Conservation (phyloP, 345 rosid genomes). For the Salix udensis region DNA sequence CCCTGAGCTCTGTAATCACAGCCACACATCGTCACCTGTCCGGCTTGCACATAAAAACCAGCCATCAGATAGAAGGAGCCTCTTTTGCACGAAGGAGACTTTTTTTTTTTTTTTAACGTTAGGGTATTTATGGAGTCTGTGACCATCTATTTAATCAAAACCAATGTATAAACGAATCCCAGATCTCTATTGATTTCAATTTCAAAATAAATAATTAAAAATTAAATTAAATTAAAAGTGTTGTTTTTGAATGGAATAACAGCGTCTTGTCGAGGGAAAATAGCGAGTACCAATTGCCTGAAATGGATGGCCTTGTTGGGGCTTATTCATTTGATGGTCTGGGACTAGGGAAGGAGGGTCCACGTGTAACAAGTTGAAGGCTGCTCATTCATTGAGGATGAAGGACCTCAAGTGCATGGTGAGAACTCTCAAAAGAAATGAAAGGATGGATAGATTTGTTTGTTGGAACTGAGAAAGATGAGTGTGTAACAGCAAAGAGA, state of each 20-base stretch:
- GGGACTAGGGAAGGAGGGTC: slow-evolving; percentile 7
- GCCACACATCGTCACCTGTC: background rate
- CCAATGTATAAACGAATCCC: too few relatives aligned
- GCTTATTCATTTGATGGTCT: slow-evolving; percentile 18
- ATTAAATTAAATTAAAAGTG: too few relatives aligned
- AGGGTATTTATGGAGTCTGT: too few relatives aligned
- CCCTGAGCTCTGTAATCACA: slow-evolving; percentile 18
- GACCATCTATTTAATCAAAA: background rate
- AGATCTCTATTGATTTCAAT: too few relatives aligned
- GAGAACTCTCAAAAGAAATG: slow-evolving; percentile 34
- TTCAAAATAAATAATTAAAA: too few relatives aligned
- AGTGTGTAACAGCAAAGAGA: slow-evolving; percentile 78
- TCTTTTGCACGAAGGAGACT: too few relatives aligned
- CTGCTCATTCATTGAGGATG: slow-evolving; percentile 31
- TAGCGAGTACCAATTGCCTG: too few relatives aligned
- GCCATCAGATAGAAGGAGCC: too few relatives aligned
- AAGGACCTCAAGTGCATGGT: slow-evolving; percentile 35
- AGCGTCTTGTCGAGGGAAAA: too few relatives aligned
- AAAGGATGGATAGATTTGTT: slow-evolving; percentile 24
- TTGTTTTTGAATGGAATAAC: too few relatives aligned
- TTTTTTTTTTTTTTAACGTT: too few relatives aligned
- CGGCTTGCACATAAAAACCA: background rate
- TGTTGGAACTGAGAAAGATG: slow-evolving; percentile 56
- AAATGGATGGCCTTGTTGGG: too few relatives aligned
- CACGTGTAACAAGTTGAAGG: slow-evolving; percentile 27